Conservation (phyloP, 2,329 filamentous ascomycete species). For the Tolypocladium nubicola region DNA sequence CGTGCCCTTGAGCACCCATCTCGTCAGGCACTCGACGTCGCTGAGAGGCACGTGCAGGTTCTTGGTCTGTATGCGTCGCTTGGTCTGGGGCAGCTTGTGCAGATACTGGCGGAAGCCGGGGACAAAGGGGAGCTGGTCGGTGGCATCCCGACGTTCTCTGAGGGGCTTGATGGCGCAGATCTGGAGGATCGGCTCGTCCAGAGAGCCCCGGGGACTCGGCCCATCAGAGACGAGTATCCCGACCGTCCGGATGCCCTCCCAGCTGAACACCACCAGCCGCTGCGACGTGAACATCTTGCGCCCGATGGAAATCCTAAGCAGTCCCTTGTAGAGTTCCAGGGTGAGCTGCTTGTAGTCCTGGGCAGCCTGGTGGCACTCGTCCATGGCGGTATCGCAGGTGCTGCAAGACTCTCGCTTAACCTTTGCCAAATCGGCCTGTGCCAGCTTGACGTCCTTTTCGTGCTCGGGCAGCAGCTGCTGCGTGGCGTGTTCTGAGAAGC, state of each 20-base stretch:
- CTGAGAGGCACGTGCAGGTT: slow-evolving; percentile 59
- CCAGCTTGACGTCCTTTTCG: slow-evolving; percentile 85
- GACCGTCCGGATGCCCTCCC: slow-evolving; percentile 72
- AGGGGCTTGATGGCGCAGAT: slow-evolving; percentile 67
- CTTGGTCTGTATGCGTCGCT: slow-evolving; percentile 58
- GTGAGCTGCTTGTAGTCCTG: slow-evolving; percentile 76
- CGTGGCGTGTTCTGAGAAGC: slow-evolving; percentile 95
- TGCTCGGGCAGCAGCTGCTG: slow-evolving; percentile 91
- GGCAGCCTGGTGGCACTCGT: slow-evolving; percentile 69
- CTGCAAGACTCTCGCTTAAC: slow-evolving; percentile 77
- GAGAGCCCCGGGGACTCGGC: slow-evolving; percentile 45
- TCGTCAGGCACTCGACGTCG: slow-evolving; percentile 79
- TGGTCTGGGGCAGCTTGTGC: slow-evolving; percentile 53
- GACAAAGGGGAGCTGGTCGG: slow-evolving; percentile 80
- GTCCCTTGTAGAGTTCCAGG: slow-evolving; percentile 63
- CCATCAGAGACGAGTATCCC: slow-evolving; percentile 75
- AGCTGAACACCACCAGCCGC: slow-evolving; percentile 73
- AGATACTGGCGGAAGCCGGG: slow-evolving; percentile 59
- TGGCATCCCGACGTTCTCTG: slow-evolving; percentile 60
- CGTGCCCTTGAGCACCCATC: slow-evolving; percentile 49
- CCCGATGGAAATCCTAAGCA: slow-evolving; percentile 73
- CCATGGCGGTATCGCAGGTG: slow-evolving; percentile 71
- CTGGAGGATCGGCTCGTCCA: slow-evolving; percentile 57
- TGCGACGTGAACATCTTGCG: slow-evolving; percentile 67
- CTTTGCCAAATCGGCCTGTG: slow-evolving; percentile 83